Base-by-base conservation (phyloP, 1,139 yeast genomes). In the Kurtzmaniella quercitrusa region DNA sequence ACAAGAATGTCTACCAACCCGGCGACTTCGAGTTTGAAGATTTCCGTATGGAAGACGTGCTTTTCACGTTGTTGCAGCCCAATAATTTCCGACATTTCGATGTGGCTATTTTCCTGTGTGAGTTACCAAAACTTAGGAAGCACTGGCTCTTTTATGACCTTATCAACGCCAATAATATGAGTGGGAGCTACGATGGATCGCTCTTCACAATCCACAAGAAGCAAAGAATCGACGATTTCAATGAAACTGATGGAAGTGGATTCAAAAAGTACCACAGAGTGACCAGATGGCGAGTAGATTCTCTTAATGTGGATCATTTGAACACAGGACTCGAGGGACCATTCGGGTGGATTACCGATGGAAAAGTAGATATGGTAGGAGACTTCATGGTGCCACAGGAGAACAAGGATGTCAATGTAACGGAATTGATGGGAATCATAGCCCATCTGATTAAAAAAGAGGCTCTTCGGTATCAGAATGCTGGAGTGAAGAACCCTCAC, bases 11-110 rank as follows among this genome's bases (percentile, higher is more conserved):
- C 21, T 79, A 83, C 49, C 75, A 72, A 45, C 90, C 91, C 0
- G 98, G 98, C 8, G 98, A 93, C 64, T 93, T 94, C 70, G 97
- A 93, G 60, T 79, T 93, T 55, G 93, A 87, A 42, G 79, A 79
- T 43, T 86, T 89, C 59, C 79, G 75, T 50, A 78, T 91, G 79
- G 89, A 86, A 51, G 98, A 93, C 61, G 85, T 88, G 2, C 66
- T 91, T 46, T 85, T 93, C 48, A 85, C 93, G 3, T 66, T 93
- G 46, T 73, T 75, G 51, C 97, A 91, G 61, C 98, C 98, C 0
- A 74, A 73, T 45, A 84, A 77, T 1, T 86, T 88, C 60, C 73
- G 95, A 45, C 91, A 93, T 0, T 88, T 93, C 60, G 82, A 86
- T 51, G 88, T 93, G 37, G 89, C 95, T 48, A 77, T 91, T 18